Evolutionary conservation across 306 rosid genomes (phyloP).

Genomic region (Lablab purpureus): DNA sequence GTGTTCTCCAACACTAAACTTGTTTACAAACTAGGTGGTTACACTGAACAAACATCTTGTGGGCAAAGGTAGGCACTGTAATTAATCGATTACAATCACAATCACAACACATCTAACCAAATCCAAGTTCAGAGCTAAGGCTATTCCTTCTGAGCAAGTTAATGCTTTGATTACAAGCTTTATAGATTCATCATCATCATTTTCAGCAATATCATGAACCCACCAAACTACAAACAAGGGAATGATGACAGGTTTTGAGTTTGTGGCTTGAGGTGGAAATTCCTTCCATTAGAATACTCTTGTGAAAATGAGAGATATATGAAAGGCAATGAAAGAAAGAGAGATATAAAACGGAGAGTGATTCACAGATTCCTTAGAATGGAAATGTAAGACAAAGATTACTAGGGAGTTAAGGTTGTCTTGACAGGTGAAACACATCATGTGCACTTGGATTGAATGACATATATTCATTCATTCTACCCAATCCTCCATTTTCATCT

Average conservation of each 20-base stretch:
- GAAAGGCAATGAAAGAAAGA: too few relatives aligned
- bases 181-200: too few relatives aligned
- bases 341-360: not conserved
- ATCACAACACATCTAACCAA: not conserved
- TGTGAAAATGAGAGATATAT: not conserved
- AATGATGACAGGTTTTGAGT: not conserved
- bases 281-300: not conserved
- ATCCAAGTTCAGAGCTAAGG: not conserved
- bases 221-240: constrained; percentile 30
- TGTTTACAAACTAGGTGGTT: not conserved
- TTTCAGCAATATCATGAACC: constrained; percentile 22
- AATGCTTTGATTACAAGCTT: constrained; percentile 30
- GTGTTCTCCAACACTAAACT: too few relatives aligned
- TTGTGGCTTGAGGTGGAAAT: not conserved
- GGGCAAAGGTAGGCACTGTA: not conserved
- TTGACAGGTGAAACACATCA: not conserved
- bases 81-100: not conserved
- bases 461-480: not conserved
- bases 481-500: too few relatives aligned
- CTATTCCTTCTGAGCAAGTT: not conserved
- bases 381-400: not conserved
- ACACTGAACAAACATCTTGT: not conserved
- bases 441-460: constrained; percentile 19
- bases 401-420: not conserved
- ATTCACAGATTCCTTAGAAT: not conserved